phyloP scores from a whole-genome alignment of 352 stramenopile species.

The Phytopythium ostracodes region DNA sequence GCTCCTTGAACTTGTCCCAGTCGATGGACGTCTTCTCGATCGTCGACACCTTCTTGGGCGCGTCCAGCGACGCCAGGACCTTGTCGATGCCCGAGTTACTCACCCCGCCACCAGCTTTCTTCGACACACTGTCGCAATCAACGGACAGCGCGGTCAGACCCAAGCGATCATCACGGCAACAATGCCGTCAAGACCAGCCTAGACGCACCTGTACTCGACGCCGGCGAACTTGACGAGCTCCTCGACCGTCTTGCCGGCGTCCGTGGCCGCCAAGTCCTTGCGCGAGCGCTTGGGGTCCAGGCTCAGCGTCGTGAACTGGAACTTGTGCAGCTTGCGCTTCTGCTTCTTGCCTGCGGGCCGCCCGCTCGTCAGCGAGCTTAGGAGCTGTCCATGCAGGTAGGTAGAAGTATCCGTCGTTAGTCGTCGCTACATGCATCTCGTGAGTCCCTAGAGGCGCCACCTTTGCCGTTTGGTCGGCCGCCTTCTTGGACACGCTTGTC shows the following conservation, averaged over 20 bases:
- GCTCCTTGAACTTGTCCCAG: constrained; percentile 95
- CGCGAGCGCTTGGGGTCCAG: constrained; percentile 56
- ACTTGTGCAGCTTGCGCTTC: constrained; percentile 67
- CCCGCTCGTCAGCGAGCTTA: constrained; percentile 46
- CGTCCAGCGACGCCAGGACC: constrained; percentile 83
- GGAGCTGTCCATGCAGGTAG: constrained; percentile 28
- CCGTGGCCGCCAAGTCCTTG: constrained; percentile 30
- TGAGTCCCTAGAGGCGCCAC: too few species aligned
- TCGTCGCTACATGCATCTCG: too few species aligned
- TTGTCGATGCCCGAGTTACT: constrained; percentile 63
- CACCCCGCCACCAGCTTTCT: constrained; percentile 2
- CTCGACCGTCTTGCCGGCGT: constrained; percentile 31
- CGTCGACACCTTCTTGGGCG: constrained; percentile 90
- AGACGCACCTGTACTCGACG: constrained; percentile 64
- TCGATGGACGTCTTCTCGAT: constrained; percentile 94
- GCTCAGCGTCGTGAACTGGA: constrained; percentile 65
- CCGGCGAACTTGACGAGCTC: constrained; percentile 85
- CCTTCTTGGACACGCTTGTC: constrained; percentile 48
- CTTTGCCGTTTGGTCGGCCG: constrained; percentile 45
- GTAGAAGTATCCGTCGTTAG: too few species aligned
- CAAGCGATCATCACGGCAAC: not conserved
- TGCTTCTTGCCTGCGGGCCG: constrained; percentile 21
- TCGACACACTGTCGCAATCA: constrained; percentile 16
- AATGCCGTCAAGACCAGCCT: not conserved
- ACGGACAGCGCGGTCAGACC: not conserved